Conservation (phyloP, 208 protist genomes). For the Trypanosoma platydactyli region DNA sequence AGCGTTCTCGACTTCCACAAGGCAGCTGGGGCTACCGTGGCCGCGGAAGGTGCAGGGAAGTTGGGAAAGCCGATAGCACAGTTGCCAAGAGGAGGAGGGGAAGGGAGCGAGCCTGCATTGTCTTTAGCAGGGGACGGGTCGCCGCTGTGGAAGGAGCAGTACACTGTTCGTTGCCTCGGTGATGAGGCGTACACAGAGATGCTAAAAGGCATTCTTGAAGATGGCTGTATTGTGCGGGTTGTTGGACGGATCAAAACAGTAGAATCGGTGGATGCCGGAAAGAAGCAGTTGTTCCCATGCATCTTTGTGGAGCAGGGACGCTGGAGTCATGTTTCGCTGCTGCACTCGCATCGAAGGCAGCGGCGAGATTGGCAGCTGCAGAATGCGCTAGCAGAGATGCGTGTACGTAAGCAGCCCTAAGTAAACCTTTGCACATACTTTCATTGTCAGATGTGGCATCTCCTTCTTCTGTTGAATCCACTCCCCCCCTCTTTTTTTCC, state of each 20-base stretch:
- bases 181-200: constrained; percentile 27
- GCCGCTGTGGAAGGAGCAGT: constrained; percentile 31
- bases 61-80: too few relatives aligned
- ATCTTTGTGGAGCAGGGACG: constrained; percentile 26
- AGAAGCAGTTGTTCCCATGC: constrained; percentile 26
- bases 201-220: constrained; percentile 24
- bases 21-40: background rate
- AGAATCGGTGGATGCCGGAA: constrained; percentile 16
- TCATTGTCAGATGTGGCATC: background rate
- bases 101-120: background rate
- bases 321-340: constrained; percentile 19
- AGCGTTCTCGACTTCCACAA: constrained; percentile 13
- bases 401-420: background rate
- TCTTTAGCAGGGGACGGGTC: background rate
- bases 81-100: background rate
- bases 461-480: too few relatives aligned
- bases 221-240: constrained; percentile 32
- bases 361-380: constrained; percentile 26
- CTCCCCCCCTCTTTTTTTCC: too few relatives aligned
- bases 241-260: constrained; percentile 27
- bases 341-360: constrained; percentile 19
- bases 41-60: too few relatives aligned
- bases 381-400: constrained; percentile 1
- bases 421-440: background rate
- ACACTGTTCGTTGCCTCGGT: constrained; percentile 40